phyloP scores from a whole-genome alignment of 2,329 filamentous ascomycete genomes.

The Xylaria sp. region DNA sequence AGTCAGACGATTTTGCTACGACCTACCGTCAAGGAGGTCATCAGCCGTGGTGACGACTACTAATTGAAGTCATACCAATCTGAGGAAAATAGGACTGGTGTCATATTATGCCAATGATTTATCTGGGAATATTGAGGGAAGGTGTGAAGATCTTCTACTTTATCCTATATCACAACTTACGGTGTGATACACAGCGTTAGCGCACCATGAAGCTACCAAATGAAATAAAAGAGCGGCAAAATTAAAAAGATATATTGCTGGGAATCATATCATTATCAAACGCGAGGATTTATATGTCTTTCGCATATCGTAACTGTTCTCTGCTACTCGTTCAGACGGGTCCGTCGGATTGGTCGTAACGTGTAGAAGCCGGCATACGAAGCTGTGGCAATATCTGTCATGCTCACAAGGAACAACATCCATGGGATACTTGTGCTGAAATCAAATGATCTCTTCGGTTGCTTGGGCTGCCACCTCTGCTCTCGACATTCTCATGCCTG shows the following conservation, averaged over 20 bases:
- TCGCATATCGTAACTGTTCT: no score
- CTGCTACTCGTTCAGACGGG: no score
- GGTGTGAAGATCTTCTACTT: background rate
- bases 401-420: no score
- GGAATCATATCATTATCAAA: background rate
- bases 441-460: no score
- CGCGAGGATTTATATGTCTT: background rate
- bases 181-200: background rate
- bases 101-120: background rate
- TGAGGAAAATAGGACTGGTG: background rate
- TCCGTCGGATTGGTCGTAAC: no score
- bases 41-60: constrained; percentile 85
- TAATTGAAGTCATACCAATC: constrained; percentile 48
- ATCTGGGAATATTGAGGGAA: background rate
- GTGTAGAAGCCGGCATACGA: no score
- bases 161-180: background rate
- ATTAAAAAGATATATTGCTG: background rate
- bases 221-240: background rate
- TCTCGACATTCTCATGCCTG: no score
- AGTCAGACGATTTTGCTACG: constrained; percentile 68
- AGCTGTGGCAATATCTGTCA: no score
- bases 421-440: no score
- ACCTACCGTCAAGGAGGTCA: constrained; percentile 84
- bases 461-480: no score
- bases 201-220: background rate